Percentiles rank a stretch among this genome's conserved stretches.
phyloP scores from a whole-genome alignment of 129 eudicot genomes.

The Helianthus annuus region HanXRQr2.0-SUNRISE NC_035441.2:164188351-164188850 shows the following conservation, averaged over 20 bases:
- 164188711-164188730: conserved; percentile 59
- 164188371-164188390: too few species aligned
- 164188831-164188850: neutral
- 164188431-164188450: neutral
- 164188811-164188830: conserved; percentile 19
- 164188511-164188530: neutral
- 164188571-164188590: neutral
- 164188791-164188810: conserved; percentile 44
- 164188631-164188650: conserved; percentile 82
- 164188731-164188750: conserved; percentile 70
- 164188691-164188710: conserved; percentile 42
- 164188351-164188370: too few species aligned
- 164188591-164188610: neutral
- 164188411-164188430: too few species aligned
- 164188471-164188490: neutral
- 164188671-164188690: conserved; percentile 40
- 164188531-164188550: neutral
- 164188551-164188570: neutral
- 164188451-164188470: neutral
- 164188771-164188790: conserved; percentile 51
- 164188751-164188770: conserved; percentile 60
- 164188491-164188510: neutral
- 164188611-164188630: conserved; percentile 15
- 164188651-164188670: conserved; percentile 51
- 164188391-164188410: too few species aligned